Evolutionary conservation across 495 filamentous ascomycete species (phyloP), one percentile per base, ranked within the genome.

Genomic region (Corynascus novoguineensis): DNA sequence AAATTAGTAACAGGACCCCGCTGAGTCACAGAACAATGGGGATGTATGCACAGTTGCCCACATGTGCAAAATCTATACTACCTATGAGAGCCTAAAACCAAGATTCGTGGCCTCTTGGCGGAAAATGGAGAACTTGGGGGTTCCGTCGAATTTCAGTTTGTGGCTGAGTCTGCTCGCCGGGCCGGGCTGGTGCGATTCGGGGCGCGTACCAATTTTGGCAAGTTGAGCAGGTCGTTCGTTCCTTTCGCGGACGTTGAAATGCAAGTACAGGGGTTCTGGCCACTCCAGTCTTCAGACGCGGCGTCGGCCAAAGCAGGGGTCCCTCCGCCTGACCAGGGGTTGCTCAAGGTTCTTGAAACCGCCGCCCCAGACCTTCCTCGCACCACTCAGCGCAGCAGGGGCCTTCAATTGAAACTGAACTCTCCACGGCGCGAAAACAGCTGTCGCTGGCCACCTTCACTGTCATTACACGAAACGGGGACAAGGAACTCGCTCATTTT

Each of bases 331-430:
- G 25, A 53, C 59, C 61, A 64, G 61, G 66, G 66, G 64, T 64
- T 31, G 31, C 47, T 50, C 50, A 22, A 58, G 59, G 54, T 57
- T 66, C 56, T 64, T 68, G 61, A 64, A 68, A 68, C 61, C 50
- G 28, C 47, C 31, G 45, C 49, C 49, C 56, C 56, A 62, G 50
- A 65, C 56, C 58, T 54, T 24, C 53, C 44, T 53, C 53, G 38
- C 56, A 55, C 60, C 60, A 55, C 34, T 45, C 46, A 34, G 48
- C 38, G 17, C 28, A 47, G 48, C 54, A 57, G 51, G 60, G 61
- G 61, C 42, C 57, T 45, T 40, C 31, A 56, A 29, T 54, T 22
- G 35, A 31, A 57, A 27, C 44, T 45, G 5, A 45, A 35, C 44
- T 54, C 58, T 9, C 35, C 51, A 42, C 50, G 45, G 42, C 58